phyloP scores from a whole-genome alignment of 139 green algal genomes.

The Volvox africanus region DNA sequence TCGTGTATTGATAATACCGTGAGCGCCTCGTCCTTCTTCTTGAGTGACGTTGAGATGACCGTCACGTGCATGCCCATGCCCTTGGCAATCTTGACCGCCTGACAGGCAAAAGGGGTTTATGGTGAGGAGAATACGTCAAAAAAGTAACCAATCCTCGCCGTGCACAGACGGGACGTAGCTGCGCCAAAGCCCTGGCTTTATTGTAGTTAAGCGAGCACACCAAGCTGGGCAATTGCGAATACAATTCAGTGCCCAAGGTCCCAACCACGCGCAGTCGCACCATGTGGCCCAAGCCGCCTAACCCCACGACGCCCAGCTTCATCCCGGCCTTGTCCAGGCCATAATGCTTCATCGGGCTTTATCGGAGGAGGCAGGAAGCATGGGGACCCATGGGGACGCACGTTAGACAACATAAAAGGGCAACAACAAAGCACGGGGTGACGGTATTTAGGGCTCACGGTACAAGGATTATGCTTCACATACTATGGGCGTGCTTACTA shows the following conservation, averaged over 20 bases:
- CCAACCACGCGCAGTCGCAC: background rate
- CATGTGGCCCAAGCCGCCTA: conserved; percentile 79
- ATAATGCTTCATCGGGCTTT: conserved; percentile 75
- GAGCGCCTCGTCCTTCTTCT: conserved; percentile 82
- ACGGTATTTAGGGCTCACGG: too few species aligned
- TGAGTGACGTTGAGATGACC: conserved; percentile 74
- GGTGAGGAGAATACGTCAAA: too few species aligned
- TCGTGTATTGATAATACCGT: background rate
- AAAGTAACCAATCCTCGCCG: too few species aligned
- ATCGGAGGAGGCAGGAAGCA: background rate
- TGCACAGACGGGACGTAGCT: too few species aligned
- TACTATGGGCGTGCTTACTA: too few species aligned
- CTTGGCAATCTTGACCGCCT: conserved; percentile 82
- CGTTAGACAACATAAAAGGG: too few species aligned
- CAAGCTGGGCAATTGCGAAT: too few species aligned
- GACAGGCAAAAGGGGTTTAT: background rate
- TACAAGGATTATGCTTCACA: too few species aligned
- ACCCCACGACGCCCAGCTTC: conserved; percentile 80
- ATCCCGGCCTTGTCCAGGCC: conserved; percentile 83
- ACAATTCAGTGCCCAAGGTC: background rate
- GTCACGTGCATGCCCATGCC: conserved; percentile 74
- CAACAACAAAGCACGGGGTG: too few species aligned
- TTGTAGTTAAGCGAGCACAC: too few species aligned
- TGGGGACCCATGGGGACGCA: too few species aligned
- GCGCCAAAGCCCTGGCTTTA: too few species aligned